phyloP scores from a whole-genome alignment of 306 rosid species.

The cucumber (Cucumis sativus) region Cucumber_9930_V3 NC_026658.2:819501-820000 shows the following conservation, averaged over 20 bases:
- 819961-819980: not conserved
- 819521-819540: slow-evolving; percentile 47
- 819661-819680: slow-evolving; percentile 31
- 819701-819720: not conserved
- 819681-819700: slow-evolving; percentile 13
- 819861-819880: not conserved
- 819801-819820: not conserved
- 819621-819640: slow-evolving; percentile 44
- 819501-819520: slow-evolving; percentile 14
- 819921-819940: not conserved
- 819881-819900: not conserved
- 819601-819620: slow-evolving; percentile 62
- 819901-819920: not conserved
- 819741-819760: not conserved
- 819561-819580: slow-evolving; percentile 54
- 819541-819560: slow-evolving; percentile 50
- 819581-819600: slow-evolving; percentile 83
- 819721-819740: not conserved
- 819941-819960: not conserved
- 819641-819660: slow-evolving; percentile 25
- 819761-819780: not conserved
- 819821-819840: not conserved
- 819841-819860: not conserved
- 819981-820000: not conserved
- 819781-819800: not conserved